A percentile compares a stretch with the other conserved stretches of the same genome.
phyloP scores from a whole-genome alignment of 2,329 filamentous ascomycete genomes.

The Onygenales sp. region DNA sequence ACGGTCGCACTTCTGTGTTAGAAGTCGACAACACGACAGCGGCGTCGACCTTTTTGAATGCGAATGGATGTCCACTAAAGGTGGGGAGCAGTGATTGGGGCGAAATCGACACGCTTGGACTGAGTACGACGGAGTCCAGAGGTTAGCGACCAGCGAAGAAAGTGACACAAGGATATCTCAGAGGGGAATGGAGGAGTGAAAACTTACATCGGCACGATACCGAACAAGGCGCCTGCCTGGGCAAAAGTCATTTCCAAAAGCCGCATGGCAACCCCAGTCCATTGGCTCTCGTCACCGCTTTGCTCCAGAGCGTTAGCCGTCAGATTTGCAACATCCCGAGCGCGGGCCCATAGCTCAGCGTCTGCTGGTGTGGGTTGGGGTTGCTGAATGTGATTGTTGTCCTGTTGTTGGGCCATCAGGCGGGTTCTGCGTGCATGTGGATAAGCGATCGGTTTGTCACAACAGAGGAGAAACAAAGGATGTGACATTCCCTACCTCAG shows the following conservation, averaged over 20 bases:
- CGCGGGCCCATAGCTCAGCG: not conserved
- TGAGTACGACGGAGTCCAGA: not conserved
- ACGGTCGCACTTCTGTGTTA: not conserved
- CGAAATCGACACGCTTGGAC: not conserved
- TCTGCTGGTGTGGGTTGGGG: not conserved
- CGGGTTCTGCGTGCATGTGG: not conserved
- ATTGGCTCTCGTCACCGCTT: not conserved
- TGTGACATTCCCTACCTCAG: not conserved
- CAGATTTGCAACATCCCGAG: not conserved
- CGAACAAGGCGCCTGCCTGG: not conserved
- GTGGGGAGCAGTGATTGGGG: not conserved
- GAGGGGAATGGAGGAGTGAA: not conserved
- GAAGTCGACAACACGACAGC: not conserved
- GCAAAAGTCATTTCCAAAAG: not conserved
- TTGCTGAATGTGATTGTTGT: not conserved
- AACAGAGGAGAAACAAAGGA: not conserved
- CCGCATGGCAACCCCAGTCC: not conserved
- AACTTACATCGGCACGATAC: not conserved
- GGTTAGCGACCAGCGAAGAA: not conserved
- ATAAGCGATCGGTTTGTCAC: not conserved
- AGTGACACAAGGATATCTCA: not conserved
- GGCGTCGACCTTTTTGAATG: not conserved
- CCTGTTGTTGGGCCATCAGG: not conserved
- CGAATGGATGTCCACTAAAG: not conserved
- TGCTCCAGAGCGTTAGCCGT: not conserved